Percentiles rank a stretch among this genome's conserved stretches.
Evolutionary conservation across 2,329 filamentous ascomycete genomes (phyloP).

Genomic region (Aureobasidium sp.): DNA sequence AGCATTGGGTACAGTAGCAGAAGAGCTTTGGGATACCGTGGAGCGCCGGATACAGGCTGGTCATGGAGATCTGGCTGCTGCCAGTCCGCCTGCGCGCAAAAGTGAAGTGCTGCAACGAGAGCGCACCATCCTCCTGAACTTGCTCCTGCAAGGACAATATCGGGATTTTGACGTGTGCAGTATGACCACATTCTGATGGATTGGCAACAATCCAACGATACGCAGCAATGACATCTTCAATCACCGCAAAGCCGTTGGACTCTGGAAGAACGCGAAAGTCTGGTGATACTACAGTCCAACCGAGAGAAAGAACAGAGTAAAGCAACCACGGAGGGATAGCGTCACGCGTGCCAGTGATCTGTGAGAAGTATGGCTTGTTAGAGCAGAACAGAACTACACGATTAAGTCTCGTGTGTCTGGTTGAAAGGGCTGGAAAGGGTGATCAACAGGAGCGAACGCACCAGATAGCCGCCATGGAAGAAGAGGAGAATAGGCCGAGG

Average conservation of each 20-base stretch:
- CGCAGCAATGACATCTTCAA: not conserved
- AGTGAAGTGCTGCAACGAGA: not conserved
- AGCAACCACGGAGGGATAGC: not conserved
- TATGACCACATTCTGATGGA: not conserved
- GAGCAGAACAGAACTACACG: not conserved
- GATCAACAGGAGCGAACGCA: not conserved
- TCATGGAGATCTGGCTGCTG: no score
- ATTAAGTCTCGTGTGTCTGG: not conserved
- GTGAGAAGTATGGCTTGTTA: not conserved
- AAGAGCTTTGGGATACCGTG: not conserved
- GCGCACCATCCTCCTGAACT: not conserved
- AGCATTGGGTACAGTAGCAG: not conserved
- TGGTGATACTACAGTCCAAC: not conserved
- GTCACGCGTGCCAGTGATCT: not conserved
- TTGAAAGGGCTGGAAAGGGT: not conserved
- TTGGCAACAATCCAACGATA: not conserved
- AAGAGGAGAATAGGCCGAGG: not conserved
- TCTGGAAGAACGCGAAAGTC: not conserved
- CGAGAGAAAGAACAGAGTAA: not conserved
- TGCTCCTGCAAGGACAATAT: not conserved
- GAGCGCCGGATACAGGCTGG: not conserved
- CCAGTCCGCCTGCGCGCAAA: not conserved
- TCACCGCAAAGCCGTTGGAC: not conserved
- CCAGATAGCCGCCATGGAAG: not conserved
- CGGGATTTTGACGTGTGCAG: not conserved